Base-by-base conservation (phyloP, 2,329 filamentous ascomycete species). In the Tolypocladium sp. region DNA sequence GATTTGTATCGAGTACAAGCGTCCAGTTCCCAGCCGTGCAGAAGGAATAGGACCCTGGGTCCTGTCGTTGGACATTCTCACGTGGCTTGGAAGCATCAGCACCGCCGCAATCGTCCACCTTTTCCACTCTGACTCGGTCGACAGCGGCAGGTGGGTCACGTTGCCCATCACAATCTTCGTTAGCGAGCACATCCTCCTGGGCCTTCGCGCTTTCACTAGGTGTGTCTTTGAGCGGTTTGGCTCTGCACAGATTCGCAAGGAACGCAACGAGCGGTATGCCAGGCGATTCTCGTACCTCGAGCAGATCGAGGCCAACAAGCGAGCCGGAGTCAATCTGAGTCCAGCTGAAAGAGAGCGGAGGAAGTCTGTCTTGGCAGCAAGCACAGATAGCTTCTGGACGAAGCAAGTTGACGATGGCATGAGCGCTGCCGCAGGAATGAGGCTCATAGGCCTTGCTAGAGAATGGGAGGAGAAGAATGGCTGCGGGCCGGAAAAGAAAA, bases 11-110 rank as follows among this genome's bases (percentile, higher is more conserved):
- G 87, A 91, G 67, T 88, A 88, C 75, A 86, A 87, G 62, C 83
- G 89, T 1, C 89, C 89, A 0, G 82, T 80, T 0, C 89, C 89
- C 0, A 81, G 82, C 63, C 84, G 89, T 7, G 81, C 86, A 1
- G 89, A 91, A 67, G 87, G 85, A 4, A 91, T 92, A 62, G 89
- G 89, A 0, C 88, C 89, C 0, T 91, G 87, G 82, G 79, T 91
- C 20, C 80, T 86, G 62, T 85, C 83, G 0, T 77, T 92, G 15
- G 82, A 83, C 55, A 85, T 90, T 62, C 76, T 92, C 15, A 83
- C 85, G 2, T 90, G 88, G 87, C 73, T 90, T 37, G 89, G 89
- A 15, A 89, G 85, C 60, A 80, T 92, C 62, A 89, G 86, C 9
- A 89, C 85, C 0, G 85, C 87, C 0, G 87, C 89, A 0, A 82